Conservation (phyloP, 1,284 basidiomycete species). For the Tetrapyrgos nigripes region DNA sequence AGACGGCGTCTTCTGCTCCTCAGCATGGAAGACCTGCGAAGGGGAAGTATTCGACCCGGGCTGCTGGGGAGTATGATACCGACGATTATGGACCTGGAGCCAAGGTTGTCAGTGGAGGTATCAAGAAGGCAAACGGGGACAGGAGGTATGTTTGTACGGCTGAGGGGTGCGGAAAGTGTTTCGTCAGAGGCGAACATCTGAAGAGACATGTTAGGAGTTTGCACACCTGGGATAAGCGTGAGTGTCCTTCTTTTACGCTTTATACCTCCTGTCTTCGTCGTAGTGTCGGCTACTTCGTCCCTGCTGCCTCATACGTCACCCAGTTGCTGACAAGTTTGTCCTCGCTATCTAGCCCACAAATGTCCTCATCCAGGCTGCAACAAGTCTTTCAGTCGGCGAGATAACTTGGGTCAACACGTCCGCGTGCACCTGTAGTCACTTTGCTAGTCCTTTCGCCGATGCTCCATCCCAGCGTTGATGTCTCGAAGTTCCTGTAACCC, state of each 20-base stretch:
- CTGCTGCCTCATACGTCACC: not conserved
- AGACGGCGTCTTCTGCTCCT: not conserved
- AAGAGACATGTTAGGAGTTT: slow-evolving; percentile 80
- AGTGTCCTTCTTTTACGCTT: slow-evolving; percentile 33
- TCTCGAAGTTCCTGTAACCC: too few relatives aligned
- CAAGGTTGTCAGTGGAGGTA: slow-evolving; percentile 21
- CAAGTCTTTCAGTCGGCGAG: slow-evolving; percentile 80
- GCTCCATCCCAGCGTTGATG: too few relatives aligned
- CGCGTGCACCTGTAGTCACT: slow-evolving; percentile 59
- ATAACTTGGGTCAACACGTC: slow-evolving; percentile 83
- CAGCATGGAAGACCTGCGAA: not conserved
- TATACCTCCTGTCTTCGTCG: not conserved
- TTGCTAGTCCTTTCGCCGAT: not conserved
- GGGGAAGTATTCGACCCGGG: not conserved
- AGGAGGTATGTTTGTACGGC: slow-evolving; percentile 74
- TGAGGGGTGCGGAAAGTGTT: slow-evolving; percentile 77
- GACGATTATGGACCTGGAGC: not conserved
- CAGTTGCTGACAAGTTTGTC: not conserved
- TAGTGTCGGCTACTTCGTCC: not conserved
- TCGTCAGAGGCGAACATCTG: slow-evolving; percentile 78
- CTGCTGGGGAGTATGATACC: not conserved
- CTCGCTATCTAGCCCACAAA: slow-evolving; percentile 57
- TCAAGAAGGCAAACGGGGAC: slow-evolving; percentile 41
- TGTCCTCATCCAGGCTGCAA: slow-evolving; percentile 75
- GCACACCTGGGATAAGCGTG: slow-evolving; percentile 82